Base-by-base conservation (phyloP, 352 stramenopile genomes). In the Phytopythium mirpurense region DNA sequence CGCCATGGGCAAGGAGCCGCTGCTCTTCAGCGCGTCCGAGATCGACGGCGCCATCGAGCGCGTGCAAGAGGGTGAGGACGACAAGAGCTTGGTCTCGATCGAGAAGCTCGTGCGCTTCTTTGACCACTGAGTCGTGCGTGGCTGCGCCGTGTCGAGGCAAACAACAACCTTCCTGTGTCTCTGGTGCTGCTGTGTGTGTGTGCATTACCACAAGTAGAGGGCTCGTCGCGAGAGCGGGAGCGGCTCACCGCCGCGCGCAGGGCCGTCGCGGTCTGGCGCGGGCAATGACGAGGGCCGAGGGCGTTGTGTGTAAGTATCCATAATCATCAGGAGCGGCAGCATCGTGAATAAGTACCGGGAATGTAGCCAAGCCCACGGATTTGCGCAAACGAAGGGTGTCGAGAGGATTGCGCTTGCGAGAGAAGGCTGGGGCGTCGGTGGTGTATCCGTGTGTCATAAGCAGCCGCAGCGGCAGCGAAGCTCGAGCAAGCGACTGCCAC, bases 21-120 rank as follows among this genome's bases (percentile, higher is more conserved):
- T 89, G 62, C 78, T 93, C 12, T 93, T 93, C 61, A 93, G 79
- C 51, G 67, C 78, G 23, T 65, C 70, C 18, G 82, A 93, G 62
- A 86, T 86, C 37, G 61, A 79, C 46, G 72, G 66, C 31, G 78
- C 77, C 16, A 60, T 93, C 23, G 47, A 63, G 12, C 69, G 72
- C 23, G 72, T 68, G n/a, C 68, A 81, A 50, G 67, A 83, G 43
- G 66, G 54, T 12, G 67, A 67, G 24, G 36, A 63, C 9, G 44
- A 56, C 59, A 65, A 62, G 38, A 68, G 41, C 36, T 65, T 37
- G 10, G 74, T 91, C 41, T 50, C 74, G 42, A 51, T 86, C 34
- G 76, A 87, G 42, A 86, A 84, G 62, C 62, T 89, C 44, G 74
- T 63, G 47, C 55, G 64, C 53, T 90, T 78, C 65, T 90, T 90